A percentile compares a stretch with the other conserved stretches of the same genome.
phyloP scores from a whole-genome alignment of 139 green algal species.

The Volvox reticuliferus region DNA sequence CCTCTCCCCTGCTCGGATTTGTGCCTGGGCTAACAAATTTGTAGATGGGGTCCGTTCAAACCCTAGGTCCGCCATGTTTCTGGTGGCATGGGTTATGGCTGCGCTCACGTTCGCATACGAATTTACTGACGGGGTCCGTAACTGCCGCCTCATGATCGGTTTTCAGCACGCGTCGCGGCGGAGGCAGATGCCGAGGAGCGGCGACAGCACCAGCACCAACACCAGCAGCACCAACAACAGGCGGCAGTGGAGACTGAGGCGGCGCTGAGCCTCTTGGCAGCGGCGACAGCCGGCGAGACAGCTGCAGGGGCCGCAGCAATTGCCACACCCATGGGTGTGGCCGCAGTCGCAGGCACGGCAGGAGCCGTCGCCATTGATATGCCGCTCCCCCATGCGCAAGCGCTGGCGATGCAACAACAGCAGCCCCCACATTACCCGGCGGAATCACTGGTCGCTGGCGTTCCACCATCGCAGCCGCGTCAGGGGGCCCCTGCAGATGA shows the following conservation, averaged over 20 bases:
- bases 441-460: not conserved
- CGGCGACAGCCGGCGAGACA: not conserved
- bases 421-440: not conserved
- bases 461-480: not conserved
- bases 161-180: slow-evolving; percentile 13
- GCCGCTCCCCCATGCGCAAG: not conserved
- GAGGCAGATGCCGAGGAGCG: slow-evolving; percentile 16
- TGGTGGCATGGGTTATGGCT: too few relatives aligned
- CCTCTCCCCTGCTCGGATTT: too few relatives aligned
- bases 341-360: not conserved
- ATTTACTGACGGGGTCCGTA: too few relatives aligned
- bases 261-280: not conserved
- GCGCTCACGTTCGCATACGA: too few relatives aligned
- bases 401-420: not conserved
- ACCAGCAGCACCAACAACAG: not conserved
- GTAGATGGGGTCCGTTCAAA: too few relatives aligned
- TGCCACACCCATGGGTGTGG: not conserved
- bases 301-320: not conserved
- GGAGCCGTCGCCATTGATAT: not conserved
- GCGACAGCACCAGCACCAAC: not conserved
- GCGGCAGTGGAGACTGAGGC: slow-evolving; percentile 1
- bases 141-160: too few relatives aligned
- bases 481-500: not conserved
- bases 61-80: too few relatives aligned
- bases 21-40: too few relatives aligned